A percentile compares a stretch with the other conserved stretches of the same genome.
These are phyloP conservation scores for Evernia prunastri DNA, from an alignment of 495 filamentous ascomycete species.

Conservation along the genomic window DNA sequence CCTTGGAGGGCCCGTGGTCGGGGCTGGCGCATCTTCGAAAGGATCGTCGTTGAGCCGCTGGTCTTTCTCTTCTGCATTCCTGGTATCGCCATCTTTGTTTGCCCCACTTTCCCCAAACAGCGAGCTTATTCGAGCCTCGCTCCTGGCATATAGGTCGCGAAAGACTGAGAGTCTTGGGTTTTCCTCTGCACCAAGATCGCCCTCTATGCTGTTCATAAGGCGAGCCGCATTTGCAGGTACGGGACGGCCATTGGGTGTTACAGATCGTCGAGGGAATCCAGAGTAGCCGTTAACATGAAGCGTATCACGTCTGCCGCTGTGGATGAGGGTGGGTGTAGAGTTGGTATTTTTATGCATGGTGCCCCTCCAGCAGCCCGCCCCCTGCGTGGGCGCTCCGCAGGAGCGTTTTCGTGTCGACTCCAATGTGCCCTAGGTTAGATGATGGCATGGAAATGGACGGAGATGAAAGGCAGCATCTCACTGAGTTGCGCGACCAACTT, in stretches of 20 bases:
- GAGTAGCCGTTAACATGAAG: slow-evolving; percentile 45
- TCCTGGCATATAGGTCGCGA: slow-evolving; percentile 50
- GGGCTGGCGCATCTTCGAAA: slow-evolving; percentile 27
- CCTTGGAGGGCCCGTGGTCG: slow-evolving; percentile 40
- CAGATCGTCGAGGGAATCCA: slow-evolving; percentile 40
- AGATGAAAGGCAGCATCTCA: slow-evolving; percentile 12
- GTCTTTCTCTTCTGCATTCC: slow-evolving; percentile 36
- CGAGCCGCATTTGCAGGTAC: slow-evolving; percentile 43
- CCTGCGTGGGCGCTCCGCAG: slow-evolving; percentile 8
- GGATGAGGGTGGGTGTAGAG: slow-evolving; percentile 15
- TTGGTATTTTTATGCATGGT: slow-evolving; percentile 22
- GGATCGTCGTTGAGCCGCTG: slow-evolving; percentile 26
- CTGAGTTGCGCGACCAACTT: slow-evolving; percentile 2
- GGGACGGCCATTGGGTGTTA: slow-evolving; percentile 46
- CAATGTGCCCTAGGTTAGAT: slow-evolving; percentile 9
- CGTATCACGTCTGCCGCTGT: slow-evolving; percentile 40
- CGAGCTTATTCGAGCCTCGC: slow-evolving; percentile 53
- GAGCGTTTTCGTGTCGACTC: slow-evolving; percentile 9
- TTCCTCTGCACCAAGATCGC: slow-evolving; percentile 52
- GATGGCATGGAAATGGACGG: slow-evolving; percentile 19
- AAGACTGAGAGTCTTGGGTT: slow-evolving; percentile 58
- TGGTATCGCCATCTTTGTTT: slow-evolving; percentile 30
- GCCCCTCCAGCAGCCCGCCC: slow-evolving; percentile 19
- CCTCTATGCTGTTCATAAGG: slow-evolving; percentile 43
- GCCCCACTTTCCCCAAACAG: slow-evolving; percentile 49